These are phyloP conservation scores for Adansonia digitata DNA, from an alignment of 345 rosid species.

Conservation along the genomic window DNA sequence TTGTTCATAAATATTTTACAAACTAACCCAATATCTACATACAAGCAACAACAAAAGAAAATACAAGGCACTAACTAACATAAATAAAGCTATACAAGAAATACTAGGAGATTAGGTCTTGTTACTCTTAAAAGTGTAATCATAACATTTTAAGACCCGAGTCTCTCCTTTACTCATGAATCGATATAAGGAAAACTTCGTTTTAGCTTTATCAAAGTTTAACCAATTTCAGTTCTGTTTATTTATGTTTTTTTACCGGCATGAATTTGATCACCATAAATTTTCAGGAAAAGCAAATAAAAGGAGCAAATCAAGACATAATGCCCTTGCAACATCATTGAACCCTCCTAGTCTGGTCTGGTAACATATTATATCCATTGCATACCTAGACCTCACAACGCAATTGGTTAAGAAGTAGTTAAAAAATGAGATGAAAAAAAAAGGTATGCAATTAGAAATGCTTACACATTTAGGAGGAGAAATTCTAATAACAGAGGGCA, in stretches of 20 bases:
- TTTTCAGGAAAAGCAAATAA: not conserved
- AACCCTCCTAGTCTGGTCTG: not conserved
- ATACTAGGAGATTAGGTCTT: not conserved
- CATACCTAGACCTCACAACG: not conserved
- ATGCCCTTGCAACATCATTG: not conserved
- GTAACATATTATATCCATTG: not conserved
- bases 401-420: not conserved
- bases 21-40: not conserved
- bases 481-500: not conserved
- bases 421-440: not conserved
- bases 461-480: not conserved
- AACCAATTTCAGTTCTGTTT: not conserved
- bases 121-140: not conserved
- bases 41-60: not conserved
- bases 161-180: not conserved
- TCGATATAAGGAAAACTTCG: not conserved
- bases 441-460: not conserved
- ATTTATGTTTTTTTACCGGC: not conserved
- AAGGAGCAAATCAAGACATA: not conserved
- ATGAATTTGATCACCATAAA: not conserved
- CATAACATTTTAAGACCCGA: not conserved
- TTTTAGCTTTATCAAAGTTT: not conserved
- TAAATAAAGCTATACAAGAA: not conserved
- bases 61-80: not conserved
- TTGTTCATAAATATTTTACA: not conserved